These are phyloP conservation scores for Candida vartiovaarae DNA, from an alignment of 805 yeast species.

Conservation along the genomic window DNA sequence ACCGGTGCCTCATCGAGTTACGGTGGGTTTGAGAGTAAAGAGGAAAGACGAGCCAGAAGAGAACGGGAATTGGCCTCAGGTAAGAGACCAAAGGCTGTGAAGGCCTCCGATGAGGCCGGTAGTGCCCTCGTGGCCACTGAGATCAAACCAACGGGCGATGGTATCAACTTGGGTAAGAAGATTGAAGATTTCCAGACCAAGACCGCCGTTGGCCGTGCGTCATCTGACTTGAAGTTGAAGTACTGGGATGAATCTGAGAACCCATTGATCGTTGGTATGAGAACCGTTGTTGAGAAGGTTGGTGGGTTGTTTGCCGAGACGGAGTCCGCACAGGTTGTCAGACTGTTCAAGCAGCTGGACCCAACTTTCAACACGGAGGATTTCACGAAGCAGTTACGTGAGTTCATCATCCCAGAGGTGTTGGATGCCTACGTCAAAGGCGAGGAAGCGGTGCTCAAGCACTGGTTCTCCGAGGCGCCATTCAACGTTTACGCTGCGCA, in stretches of 20 bases:
- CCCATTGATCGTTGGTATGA: conserved; percentile 72
- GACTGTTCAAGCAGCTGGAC: conserved; percentile 81
- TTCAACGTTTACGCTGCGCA: conserved; percentile 90
- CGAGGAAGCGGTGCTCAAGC: conserved; percentile 72
- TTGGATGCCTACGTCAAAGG: conserved; percentile 93
- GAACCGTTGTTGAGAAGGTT: conserved; percentile 74
- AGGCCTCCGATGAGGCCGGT: conserved; percentile 78
- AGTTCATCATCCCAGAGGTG: conserved; percentile 89
- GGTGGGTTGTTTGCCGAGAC: conserved; percentile 86
- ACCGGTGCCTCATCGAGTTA: conserved; percentile 86
- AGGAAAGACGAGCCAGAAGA: conserved; percentile 69
- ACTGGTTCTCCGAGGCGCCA: conserved; percentile 97
- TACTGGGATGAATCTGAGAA: conserved; percentile 91
- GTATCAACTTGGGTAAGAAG: conserved; percentile 43
- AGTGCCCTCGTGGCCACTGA: conserved; percentile 76
- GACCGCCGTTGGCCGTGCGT: conserved; percentile 59
- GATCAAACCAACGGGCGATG: conserved; percentile 65
- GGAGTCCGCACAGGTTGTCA: conserved; percentile 88
- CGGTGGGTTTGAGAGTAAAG: conserved; percentile 88
- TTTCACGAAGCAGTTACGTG: conserved; percentile 78
- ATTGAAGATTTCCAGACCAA: conserved; percentile 62
- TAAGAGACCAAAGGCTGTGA: conserved; percentile 57
- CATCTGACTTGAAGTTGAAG: conserved; percentile 54
- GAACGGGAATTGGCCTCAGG: conserved; percentile 55
- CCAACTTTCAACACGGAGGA: conserved; percentile 76